These are phyloP conservation scores for button mushroom (Agaricus bisporus) DNA, from an alignment of 768 basidiomycete genomes.

Conservation along the genomic window DNA sequence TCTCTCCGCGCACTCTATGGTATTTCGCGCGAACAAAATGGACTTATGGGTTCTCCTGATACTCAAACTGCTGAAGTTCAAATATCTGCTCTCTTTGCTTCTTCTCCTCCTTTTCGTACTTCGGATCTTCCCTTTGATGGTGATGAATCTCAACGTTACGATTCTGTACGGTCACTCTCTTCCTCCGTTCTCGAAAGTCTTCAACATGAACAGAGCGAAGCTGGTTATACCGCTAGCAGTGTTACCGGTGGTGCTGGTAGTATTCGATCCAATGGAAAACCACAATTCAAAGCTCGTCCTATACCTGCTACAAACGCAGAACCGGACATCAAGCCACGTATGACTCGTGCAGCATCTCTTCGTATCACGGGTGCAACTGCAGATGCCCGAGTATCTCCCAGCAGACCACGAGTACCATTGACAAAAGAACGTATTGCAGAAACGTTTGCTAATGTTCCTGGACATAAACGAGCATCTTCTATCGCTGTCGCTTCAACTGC, in stretches of 20 bases:
- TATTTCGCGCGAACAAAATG: slow-evolving; percentile 48
- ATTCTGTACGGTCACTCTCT: slow-evolving; percentile 37
- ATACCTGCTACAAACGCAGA: slow-evolving; percentile 53
- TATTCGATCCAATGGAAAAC: slow-evolving; percentile 38
- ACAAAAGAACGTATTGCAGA: slow-evolving; percentile 55
- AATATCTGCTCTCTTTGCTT: slow-evolving; percentile 72
- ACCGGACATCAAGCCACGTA: slow-evolving; percentile 74
- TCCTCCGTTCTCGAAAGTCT: slow-evolving; percentile 36
- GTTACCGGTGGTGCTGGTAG: slow-evolving; percentile 34
- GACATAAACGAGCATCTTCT: slow-evolving; percentile 66
- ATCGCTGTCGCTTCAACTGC: slow-evolving; percentile 73
- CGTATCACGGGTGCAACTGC: slow-evolving; percentile 50
- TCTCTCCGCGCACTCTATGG: slow-evolving; percentile 73
- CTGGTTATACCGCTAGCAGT: slow-evolving; percentile 36
- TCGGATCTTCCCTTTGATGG: slow-evolving; percentile 48
- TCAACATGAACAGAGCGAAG: slow-evolving; percentile 34
- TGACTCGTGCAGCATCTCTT: slow-evolving; percentile 67
- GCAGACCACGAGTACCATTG: slow-evolving; percentile 42
- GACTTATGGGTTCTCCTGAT: slow-evolving; percentile 68
- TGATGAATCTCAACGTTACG: slow-evolving; percentile 23
- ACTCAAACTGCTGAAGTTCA: slow-evolving; percentile 68
- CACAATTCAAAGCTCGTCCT: slow-evolving; percentile 58
- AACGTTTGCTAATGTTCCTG: slow-evolving; percentile 75
- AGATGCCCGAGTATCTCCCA: slow-evolving; percentile 30
- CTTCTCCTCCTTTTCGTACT: slow-evolving; percentile 75